Conservation (phyloP, 768 basidiomycete species). For the Tremella yokohamensis region DNA sequence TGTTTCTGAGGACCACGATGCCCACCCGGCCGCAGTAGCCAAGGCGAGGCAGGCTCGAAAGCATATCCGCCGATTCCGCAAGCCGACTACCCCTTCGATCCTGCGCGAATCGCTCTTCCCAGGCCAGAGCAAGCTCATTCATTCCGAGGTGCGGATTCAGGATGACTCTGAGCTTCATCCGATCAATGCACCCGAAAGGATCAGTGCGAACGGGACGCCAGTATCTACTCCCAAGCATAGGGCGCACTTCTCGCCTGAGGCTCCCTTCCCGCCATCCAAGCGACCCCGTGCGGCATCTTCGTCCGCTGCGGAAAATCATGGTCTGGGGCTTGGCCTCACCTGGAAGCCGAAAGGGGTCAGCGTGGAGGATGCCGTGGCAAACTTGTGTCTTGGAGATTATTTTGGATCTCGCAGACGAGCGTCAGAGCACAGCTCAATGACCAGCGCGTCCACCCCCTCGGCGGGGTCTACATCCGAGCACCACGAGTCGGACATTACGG, state of each 20-base stretch:
- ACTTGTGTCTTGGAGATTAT: conserved; percentile 38
- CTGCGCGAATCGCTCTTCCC: conserved; percentile 38
- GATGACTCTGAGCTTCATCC: neutral
- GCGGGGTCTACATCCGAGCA: neutral
- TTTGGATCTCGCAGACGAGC: conserved; percentile 23
- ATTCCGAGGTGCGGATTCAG: neutral
- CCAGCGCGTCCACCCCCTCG: neutral
- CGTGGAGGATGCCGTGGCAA: conserved; percentile 34
- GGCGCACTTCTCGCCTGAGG: neutral
- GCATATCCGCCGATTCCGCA: conserved; percentile 27
- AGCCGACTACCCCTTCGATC: conserved; percentile 39
- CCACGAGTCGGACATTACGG: neutral
- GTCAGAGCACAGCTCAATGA: neutral
- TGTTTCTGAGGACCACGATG: conserved; percentile 27
- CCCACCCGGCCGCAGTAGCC: conserved; percentile 17
- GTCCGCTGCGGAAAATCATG: neutral
- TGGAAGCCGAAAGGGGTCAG: conserved; percentile 30
- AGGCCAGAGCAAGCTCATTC: conserved; percentile 11
- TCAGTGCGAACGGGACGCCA: neutral
- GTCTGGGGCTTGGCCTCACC: neutral
- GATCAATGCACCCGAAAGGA: conserved; percentile 19
- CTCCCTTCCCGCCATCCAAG: neutral
- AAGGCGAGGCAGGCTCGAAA: conserved; percentile 11
- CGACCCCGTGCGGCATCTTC: neutral
- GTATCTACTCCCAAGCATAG: neutral